A percentile compares a stretch with the other conserved stretches of the same genome.
phyloP scores from a whole-genome alignment of 768 basidiomycete genomes.

The Rhizopogon salebrosus region DNA sequence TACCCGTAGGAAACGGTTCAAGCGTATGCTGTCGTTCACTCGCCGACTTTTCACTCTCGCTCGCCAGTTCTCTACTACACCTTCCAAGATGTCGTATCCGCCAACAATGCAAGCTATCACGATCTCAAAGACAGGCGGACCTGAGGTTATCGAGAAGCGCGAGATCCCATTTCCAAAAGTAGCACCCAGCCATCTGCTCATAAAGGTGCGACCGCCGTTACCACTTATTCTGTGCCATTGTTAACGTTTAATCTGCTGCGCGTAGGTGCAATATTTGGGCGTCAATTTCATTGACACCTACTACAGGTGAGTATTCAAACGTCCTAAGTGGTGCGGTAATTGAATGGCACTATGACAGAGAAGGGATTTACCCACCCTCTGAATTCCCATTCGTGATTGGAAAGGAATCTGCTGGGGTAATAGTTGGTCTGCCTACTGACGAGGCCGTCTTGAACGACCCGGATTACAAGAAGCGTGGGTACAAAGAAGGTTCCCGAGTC shows the following conservation, averaged over 20 bases:
- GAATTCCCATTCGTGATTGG: slow-evolving; percentile 67
- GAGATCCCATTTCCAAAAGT: slow-evolving; percentile 63
- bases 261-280: slow-evolving; percentile 66
- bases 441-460: slow-evolving; percentile 50
- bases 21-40: slow-evolving; percentile 6
- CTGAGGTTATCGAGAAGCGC: slow-evolving; percentile 71
- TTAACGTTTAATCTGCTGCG: not conserved
- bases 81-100: slow-evolving; percentile 47
- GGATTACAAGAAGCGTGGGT: slow-evolving; percentile 60
- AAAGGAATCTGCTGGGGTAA: slow-evolving; percentile 71
- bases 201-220: slow-evolving; percentile 20
- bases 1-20: not conserved
- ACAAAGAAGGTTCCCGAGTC: slow-evolving; percentile 66
- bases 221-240: not conserved
- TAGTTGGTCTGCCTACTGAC: slow-evolving; percentile 73
- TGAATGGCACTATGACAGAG: slow-evolving; percentile 27
- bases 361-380: slow-evolving; percentile 58
- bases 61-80: slow-evolving; percentile 26
- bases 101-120: slow-evolving; percentile 64
- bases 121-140: slow-evolving; percentile 67
- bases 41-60: slow-evolving; percentile 19
- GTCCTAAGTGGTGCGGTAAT: slow-evolving; percentile 7
- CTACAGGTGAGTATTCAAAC: slow-evolving; percentile 47
- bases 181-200: slow-evolving; percentile 53
- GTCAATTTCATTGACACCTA: slow-evolving; percentile 91